Conservation (phyloP, 177 flowering plant genomes). For the Vitis hybrid region DNA sequence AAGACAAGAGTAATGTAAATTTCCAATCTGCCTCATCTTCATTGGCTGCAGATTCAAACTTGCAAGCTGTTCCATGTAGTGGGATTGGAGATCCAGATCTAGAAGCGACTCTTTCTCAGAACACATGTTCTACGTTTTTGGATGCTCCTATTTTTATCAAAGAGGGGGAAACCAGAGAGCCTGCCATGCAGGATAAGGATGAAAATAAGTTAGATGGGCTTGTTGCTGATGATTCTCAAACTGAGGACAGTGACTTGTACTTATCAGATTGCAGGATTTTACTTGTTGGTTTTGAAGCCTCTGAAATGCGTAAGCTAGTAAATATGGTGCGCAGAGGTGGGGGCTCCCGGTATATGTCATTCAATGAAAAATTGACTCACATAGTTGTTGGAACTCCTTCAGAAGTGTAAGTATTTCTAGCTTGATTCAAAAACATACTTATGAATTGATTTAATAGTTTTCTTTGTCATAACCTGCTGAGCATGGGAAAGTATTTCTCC, state of each 20-base stretch:
- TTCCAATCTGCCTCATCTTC: conserved; percentile 37
- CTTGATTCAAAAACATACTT: too few relatives aligned
- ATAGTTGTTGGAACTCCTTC: conserved; percentile 80
- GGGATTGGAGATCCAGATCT: conserved; percentile 42
- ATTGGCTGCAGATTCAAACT: conserved; percentile 30
- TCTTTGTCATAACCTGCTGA: neutral
- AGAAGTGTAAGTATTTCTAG: conserved; percentile 62
- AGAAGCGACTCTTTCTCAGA: conserved; percentile 59
- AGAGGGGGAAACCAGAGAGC: conserved; percentile 34
- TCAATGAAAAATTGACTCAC: conserved; percentile 78
- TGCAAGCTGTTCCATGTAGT: conserved; percentile 32
- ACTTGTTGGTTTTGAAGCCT: conserved; percentile 76
- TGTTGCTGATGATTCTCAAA: conserved; percentile 87
- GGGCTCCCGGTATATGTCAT: conserved; percentile 80
- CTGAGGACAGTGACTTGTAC: conserved; percentile 77
- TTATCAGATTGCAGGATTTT: conserved; percentile 84
- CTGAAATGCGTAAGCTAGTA: conserved; percentile 77
- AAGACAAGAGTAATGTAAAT: conserved; percentile 35
- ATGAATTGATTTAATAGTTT: neutral
- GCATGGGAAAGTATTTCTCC: too few relatives aligned
- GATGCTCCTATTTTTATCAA: conserved; percentile 31
- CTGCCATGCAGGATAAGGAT: conserved; percentile 27
- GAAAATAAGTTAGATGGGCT: conserved; percentile 47
- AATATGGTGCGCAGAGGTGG: conserved; percentile 84
- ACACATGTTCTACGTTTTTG: conserved; percentile 39